phyloP scores from a whole-genome alignment of 2,329 filamentous ascomycete species.

The Xylariaceae sp. region DNA sequence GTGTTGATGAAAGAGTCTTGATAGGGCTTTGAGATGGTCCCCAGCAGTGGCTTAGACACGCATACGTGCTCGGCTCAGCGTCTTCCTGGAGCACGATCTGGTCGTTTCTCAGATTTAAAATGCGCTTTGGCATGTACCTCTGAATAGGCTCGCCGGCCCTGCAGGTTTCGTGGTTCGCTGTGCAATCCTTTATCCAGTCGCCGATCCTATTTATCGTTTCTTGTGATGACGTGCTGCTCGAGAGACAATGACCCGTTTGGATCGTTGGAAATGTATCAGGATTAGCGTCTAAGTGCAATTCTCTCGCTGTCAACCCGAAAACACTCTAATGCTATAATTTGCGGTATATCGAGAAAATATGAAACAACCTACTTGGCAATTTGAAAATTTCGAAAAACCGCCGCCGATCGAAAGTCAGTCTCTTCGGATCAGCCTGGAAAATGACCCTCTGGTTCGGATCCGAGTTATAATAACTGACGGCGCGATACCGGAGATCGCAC shows the following conservation, averaged over 20 bases:
- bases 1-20: conserved; percentile 12
- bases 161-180: background rate
- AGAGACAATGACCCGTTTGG: conserved; percentile 3
- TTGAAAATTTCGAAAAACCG: conserved; percentile 15
- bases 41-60: conserved; percentile 27
- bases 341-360: no score
- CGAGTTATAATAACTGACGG: conserved; percentile 8
- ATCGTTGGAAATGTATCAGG: conserved; percentile 2
- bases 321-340: background rate
- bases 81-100: conserved; percentile 12
- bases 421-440: conserved; percentile 11
- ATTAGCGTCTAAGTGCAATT: background rate
- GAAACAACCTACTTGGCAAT: conserved; percentile 1
- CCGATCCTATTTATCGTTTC: conserved; percentile 5
- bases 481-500: conserved; percentile 16
- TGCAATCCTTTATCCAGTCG: conserved; percentile 4
- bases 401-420: conserved; percentile 9
- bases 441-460: conserved; percentile 11
- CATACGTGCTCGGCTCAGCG: conserved; percentile 7
- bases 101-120: conserved; percentile 2
- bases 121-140: conserved; percentile 21
- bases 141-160: background rate
- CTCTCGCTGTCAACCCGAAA: background rate
- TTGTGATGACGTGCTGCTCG: conserved; percentile 10
- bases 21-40: conserved; percentile 13